Conservation (phyloP, 1,284 basidiomycete species). For the Heterobasidion annosum region DNA sequence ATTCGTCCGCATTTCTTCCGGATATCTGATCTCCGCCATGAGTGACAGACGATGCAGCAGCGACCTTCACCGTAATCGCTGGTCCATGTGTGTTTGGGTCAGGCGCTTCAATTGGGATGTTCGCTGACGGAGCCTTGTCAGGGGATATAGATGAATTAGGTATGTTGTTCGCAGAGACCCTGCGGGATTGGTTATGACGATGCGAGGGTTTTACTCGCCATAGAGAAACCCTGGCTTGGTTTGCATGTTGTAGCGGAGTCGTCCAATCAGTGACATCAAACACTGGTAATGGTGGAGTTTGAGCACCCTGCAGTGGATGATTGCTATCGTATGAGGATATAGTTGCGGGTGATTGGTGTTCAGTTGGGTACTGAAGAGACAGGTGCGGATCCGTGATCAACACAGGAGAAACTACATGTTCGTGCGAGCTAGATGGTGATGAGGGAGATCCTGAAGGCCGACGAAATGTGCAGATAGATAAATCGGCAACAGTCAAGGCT, state of each 20-base stretch:
- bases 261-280: conserved; percentile 64
- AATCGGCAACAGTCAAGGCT: conserved; percentile 31
- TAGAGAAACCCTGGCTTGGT: conserved; percentile 44
- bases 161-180: neutral
- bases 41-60: neutral
- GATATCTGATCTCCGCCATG: neutral
- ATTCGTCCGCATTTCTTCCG: neutral
- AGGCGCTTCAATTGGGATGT: neutral
- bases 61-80: conserved; percentile 6
- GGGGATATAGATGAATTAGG: neutral
- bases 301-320: neutral
- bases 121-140: neutral
- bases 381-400: conserved; percentile 57
- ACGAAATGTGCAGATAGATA: conserved; percentile 43
- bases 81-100: neutral
- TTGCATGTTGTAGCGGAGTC: conserved; percentile 25
- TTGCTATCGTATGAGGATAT: conserved; percentile 21
- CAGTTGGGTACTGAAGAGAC: conserved; percentile 34
- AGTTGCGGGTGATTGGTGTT: conserved; percentile 21
- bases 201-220: conserved; percentile 41
- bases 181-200: neutral
- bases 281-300: conserved; percentile 30
- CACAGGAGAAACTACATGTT: conserved; percentile 41
- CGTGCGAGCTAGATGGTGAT: conserved; percentile 4
- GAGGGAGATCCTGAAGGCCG: conserved; percentile 10